Base-by-base conservation (phyloP, 1,139 yeast genomes). In the Debaryomyces fabryi region DNA sequence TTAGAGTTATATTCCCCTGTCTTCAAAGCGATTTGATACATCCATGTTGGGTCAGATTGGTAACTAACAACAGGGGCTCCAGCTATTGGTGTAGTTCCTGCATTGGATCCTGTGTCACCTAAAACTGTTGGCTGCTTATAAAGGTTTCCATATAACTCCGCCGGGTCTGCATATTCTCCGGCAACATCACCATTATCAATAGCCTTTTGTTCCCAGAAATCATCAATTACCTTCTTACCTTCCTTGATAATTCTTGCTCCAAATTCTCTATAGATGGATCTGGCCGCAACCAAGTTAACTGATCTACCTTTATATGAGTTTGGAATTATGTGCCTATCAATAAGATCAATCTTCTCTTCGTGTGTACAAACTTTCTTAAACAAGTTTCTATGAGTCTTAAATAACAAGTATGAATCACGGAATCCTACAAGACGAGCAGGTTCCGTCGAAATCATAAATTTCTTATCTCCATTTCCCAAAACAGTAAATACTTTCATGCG, bases 391-490 rank as follows among this genome's bases (percentile, higher is more conserved):
- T 93, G 97, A 45, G 92, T 88, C 63, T 91, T 96, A 72, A 93
- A 93, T 52, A 93, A 76, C 49, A 91, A 76, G 60, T 93, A 92
- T 0, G 97, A 90, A 64, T 93, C 99, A 58, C 98, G 79, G 69
- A 91, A 91, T 3, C 98, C 98, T 57, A 92, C 91, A 59, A 92
- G 82, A 56, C 98, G 78, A 0, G 99, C 98, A 1, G 97, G 97
- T 63, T 92, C 98, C 0, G 98, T 92, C 1, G 97, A 88, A 42
- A 93, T 80, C 96, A 93, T 91, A 65, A 83, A 93, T 50, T 85
- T 75, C 53, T 84, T 76, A 35, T 83, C 80, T 3, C 96, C 97
- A 50, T 85, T 81, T 4, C 88, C 90, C 39, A 78, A 68, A 9
- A 92, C 79, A 4, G 89, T 88, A 68, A 93, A 93, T 0, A 95